Percentiles rank a stretch among this genome's conserved stretches.
These are phyloP conservation scores for Emiliania huxleyi DNA, from an alignment of 78 protist genomes.

Conservation along the genomic window DNA sequence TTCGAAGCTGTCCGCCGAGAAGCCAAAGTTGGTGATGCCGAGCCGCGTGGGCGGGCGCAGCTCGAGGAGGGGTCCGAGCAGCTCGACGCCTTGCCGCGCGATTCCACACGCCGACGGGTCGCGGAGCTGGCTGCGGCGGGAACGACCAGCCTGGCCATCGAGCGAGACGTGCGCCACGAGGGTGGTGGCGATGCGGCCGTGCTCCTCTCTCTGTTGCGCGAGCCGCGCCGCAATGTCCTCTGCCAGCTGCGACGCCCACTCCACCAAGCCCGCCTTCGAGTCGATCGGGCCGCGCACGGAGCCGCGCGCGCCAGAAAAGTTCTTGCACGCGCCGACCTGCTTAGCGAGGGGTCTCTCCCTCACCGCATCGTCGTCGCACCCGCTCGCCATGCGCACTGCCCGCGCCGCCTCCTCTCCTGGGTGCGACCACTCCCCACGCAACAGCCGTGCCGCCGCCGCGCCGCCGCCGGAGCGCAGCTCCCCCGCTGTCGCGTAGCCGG, in stretches of 20 bases:
- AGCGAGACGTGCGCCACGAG: background rate
- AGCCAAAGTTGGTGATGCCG: background rate
- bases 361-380: background rate
- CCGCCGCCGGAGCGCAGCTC: constrained; percentile 15
- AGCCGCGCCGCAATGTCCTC: background rate
- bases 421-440: constrained; percentile 7
- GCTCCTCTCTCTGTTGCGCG: background rate
- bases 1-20: background rate
- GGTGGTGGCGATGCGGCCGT: background rate
- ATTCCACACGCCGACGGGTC: background rate
- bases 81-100: background rate
- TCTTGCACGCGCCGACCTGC: constrained; percentile 7
- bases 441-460: background rate
- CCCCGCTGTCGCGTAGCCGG: background rate
- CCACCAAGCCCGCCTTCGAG: background rate
- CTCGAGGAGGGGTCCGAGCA: background rate
- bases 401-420: background rate
- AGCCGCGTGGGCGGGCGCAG: background rate
- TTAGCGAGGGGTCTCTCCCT: background rate
- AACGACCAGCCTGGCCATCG: background rate
- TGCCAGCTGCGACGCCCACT: background rate
- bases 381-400: background rate
- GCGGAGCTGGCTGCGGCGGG: background rate
- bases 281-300: background rate
- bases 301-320: background rate